Conservation (phyloP, 2,329 filamentous ascomycete genomes). For the Colletotrichum karsti region DNA sequence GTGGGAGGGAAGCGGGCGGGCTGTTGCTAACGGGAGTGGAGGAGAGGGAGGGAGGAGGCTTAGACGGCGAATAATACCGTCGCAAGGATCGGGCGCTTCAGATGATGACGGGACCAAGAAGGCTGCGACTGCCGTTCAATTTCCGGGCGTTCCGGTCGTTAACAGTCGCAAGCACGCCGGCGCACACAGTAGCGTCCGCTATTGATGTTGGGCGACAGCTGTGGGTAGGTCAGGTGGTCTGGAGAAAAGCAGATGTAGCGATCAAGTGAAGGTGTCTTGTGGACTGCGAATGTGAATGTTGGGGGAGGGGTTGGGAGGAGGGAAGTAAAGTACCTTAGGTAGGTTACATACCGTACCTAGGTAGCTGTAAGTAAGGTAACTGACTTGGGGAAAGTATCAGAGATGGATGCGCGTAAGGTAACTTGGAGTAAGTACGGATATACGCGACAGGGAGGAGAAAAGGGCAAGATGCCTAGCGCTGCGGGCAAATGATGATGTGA, state of each 20-base stretch:
- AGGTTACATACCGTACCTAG: no score
- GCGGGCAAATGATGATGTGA: no score
- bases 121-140: slow-evolving; percentile 3
- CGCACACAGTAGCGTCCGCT: neutral
- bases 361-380: no score
- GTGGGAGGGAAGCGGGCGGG: neutral
- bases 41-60: neutral
- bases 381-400: no score
- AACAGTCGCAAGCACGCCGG: neutral
- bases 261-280: neutral
- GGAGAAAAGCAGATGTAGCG: neutral
- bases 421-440: no score
- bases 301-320: neutral
- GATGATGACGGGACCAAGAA: neutral
- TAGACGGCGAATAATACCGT: neutral
- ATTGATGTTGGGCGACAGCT: neutral
- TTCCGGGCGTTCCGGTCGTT: slow-evolving; percentile 17
- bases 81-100: neutral
- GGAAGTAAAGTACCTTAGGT: no score
- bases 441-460: no score
- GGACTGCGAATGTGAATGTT: neutral
- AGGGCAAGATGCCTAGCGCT: no score
- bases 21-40: neutral
- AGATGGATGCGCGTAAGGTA: no score
- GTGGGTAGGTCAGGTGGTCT: neutral